Evolutionary conservation across 2,329 filamentous ascomycete species (phyloP).

Genomic region (Xylaria multiplex): DNA sequence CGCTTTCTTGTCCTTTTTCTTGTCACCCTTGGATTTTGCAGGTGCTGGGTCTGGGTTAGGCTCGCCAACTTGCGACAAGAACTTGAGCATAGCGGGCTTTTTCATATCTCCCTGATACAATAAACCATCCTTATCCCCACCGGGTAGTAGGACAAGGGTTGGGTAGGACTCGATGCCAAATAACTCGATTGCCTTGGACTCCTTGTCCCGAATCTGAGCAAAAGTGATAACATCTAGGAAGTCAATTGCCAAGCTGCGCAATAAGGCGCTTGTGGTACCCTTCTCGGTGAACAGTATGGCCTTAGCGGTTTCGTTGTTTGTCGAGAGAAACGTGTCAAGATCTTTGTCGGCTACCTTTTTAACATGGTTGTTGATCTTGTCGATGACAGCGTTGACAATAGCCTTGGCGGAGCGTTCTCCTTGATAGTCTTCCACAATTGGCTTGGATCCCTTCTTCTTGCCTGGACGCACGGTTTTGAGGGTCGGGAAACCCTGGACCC

Average conservation of each 20-base stretch:
- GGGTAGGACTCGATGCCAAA: conserved; percentile 85
- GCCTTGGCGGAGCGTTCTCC: conserved; percentile 83
- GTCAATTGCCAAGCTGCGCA: conserved; percentile 89
- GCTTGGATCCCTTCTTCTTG: conserved; percentile 72
- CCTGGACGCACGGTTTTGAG: conserved; percentile 91
- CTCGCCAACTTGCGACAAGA: conserved; percentile 79
- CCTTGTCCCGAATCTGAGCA: conserved; percentile 85
- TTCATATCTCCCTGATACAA: conserved; percentile 85
- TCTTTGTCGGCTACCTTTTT: conserved; percentile 82
- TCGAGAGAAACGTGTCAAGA: conserved; percentile 76
- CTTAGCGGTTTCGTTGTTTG: conserved; percentile 77
- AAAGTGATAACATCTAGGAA: conserved; percentile 83
- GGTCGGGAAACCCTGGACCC: conserved; percentile 93
- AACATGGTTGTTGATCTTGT: conserved; percentile 93
- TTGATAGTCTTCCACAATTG: conserved; percentile 89
- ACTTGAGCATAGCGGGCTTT: conserved; percentile 82
- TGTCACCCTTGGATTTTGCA: conserved; percentile 44
- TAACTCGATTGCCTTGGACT: conserved; percentile 73
- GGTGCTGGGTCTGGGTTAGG: conserved; percentile 76
- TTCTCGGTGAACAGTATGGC: conserved; percentile 95
- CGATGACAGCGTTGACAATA: conserved; percentile 85
- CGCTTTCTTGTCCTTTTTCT: conserved; percentile 54
- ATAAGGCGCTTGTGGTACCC: conserved; percentile 82
- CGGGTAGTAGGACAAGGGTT: conserved; percentile 80
- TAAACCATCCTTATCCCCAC: conserved; percentile 72